Conservation (phyloP, 495 filamentous ascomycete genomes). For the Hypomontagnella submonticulosa region DNA sequence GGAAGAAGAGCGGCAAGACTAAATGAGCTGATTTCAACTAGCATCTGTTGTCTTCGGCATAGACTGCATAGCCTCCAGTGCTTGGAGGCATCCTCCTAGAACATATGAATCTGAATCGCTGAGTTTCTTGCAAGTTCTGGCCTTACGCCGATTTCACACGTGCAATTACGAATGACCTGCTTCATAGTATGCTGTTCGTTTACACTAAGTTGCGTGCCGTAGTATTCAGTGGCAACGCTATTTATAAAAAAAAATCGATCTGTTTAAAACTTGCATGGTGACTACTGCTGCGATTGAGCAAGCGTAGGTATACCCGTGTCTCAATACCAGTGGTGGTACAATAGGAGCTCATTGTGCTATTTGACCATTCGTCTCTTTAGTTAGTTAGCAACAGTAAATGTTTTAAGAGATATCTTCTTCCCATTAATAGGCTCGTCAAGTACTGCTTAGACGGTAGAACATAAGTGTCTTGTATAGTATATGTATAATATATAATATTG, state of each 20-base stretch:
- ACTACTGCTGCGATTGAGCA: no score
- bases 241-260: not conserved
- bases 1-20: slow-evolving; percentile 57
- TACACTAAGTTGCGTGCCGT: not conserved
- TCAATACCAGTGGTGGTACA: no score
- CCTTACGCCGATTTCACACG: not conserved
- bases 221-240: not conserved
- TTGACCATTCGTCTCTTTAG: no score
- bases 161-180: not conserved
- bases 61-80: slow-evolving; percentile 6
- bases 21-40: slow-evolving; percentile 16
- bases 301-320: no score
- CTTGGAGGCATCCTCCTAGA: not conserved
- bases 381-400: no score
- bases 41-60: slow-evolving; percentile 25
- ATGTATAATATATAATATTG: no score
- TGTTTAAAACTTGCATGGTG: no score
- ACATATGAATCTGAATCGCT: slow-evolving; percentile 19
- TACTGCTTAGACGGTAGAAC: no score
- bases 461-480: no score
- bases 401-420: no score
- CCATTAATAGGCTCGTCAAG: no score
- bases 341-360: no score
- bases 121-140: not conserved
- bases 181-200: not conserved